Evolutionary conservation across 768 basidiomycete species (phyloP).

Genomic region (Trametes cinnabarina): DNA sequence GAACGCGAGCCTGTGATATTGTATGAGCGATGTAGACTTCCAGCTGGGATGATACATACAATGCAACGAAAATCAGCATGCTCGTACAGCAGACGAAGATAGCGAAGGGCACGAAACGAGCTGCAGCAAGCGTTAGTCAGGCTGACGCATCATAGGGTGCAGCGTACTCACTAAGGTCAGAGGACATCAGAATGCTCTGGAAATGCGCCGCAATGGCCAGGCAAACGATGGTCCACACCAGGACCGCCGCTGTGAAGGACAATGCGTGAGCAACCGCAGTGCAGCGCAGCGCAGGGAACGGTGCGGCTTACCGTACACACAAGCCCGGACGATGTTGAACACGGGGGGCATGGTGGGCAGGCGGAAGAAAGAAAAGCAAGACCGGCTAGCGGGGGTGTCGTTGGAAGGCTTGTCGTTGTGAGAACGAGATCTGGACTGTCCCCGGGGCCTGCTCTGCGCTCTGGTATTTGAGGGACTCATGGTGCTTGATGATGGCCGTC

Average conservation of each 20-base stretch:
- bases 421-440: conserved; percentile 25
- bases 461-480: conserved; percentile 31
- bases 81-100: conserved; percentile 76
- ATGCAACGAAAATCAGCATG: conserved; percentile 60
- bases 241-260: conserved; percentile 49
- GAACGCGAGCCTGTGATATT: conserved; percentile 54
- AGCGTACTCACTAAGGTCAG: conserved; percentile 71
- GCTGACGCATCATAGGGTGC: not conserved
- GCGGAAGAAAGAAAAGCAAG: conserved; percentile 20
- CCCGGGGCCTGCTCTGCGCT: conserved; percentile 17
- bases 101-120: conserved; percentile 84
- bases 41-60: conserved; percentile 45
- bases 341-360: conserved; percentile 58
- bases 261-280: conserved; percentile 6
- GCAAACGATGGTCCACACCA: conserved; percentile 76
- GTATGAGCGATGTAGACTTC: not conserved
- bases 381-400: conserved; percentile 26
- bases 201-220: conserved; percentile 80
- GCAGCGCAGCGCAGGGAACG: not conserved
- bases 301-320: conserved; percentile 58
- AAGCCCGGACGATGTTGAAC: conserved; percentile 67
- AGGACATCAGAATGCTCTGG: conserved; percentile 64
- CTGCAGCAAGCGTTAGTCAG: conserved; percentile 35
- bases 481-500: not conserved
- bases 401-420: conserved; percentile 13